phyloP scores from a whole-genome alignment of 208 protist genomes.

The Sergeia podlipaevii region DNA sequence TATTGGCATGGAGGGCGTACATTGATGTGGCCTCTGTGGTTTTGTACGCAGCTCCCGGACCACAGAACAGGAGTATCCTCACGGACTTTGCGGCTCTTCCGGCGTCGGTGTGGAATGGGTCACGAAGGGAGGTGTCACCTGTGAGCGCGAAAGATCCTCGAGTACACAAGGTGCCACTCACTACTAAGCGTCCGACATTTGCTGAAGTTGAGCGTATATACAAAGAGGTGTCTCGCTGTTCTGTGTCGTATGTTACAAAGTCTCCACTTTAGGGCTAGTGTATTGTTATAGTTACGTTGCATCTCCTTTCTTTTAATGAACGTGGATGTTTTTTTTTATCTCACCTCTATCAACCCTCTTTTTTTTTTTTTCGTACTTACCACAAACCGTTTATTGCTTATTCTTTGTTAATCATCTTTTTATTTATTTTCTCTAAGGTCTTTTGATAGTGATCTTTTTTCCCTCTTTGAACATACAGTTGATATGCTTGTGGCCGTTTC shows the following conservation, averaged over 20 bases:
- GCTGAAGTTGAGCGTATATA: conserved; percentile 83
- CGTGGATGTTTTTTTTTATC: conserved; percentile 1
- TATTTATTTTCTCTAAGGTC: conserved; percentile 1
- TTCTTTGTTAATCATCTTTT: conserved; percentile 6
- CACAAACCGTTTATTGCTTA: no score
- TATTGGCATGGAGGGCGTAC: conserved; percentile 68
- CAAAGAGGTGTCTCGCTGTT: conserved; percentile 32
- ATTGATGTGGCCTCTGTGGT: conserved; percentile 73
- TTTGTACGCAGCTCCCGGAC: conserved; percentile 80
- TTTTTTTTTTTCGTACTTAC: conserved; percentile 10
- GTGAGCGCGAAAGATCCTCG: conserved; percentile 65
- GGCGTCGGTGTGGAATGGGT: conserved; percentile 10
- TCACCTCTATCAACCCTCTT: background rate
- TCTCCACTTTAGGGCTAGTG: background rate
- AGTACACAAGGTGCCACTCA: conserved; percentile 74
- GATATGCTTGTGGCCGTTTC: no score
- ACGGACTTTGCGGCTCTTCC: conserved; percentile 56
- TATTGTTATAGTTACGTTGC: background rate
- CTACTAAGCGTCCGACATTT: conserved; percentile 79
- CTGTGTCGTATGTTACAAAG: conserved; percentile 35
- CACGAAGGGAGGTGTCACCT: conserved; percentile 32
- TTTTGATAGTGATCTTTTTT: background rate
- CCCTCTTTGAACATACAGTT: no score
- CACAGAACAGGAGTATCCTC: conserved; percentile 75
- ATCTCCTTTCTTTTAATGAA: conserved; percentile 2